Evolutionary conservation across 2,329 filamentous ascomycete species (phyloP).

Genomic region (Aureobasidium sp.): DNA sequence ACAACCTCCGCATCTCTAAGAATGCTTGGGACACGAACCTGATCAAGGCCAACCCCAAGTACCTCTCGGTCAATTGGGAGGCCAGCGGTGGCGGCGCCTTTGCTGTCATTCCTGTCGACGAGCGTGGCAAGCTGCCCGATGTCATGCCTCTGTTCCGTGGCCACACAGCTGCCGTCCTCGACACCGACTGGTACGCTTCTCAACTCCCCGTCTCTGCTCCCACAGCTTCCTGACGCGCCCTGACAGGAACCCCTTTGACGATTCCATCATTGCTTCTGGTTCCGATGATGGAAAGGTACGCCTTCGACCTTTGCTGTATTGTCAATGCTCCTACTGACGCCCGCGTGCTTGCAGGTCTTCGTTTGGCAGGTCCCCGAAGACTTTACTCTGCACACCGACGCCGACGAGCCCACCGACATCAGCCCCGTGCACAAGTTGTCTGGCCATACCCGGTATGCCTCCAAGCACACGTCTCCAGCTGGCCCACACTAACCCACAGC

Average conservation of each 20-base stretch:
- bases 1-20: conserved; percentile 92
- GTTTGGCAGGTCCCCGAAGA: conserved; percentile 89
- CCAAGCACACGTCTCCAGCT: background rate
- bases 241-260: conserved; percentile 87
- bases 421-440: conserved; percentile 71
- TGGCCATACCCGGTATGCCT: conserved; percentile 72
- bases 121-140: conserved; percentile 86
- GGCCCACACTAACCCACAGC: conserved; percentile 24
- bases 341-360: conserved; percentile 52
- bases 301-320: background rate
- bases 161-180: conserved; percentile 89
- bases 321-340: background rate
- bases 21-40: conserved; percentile 99
- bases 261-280: conserved; percentile 82
- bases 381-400: conserved; percentile 78
- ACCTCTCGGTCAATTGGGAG: conserved; percentile 98
- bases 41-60: conserved; percentile 95
- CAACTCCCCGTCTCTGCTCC: background rate
- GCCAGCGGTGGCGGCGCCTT: conserved; percentile 92
- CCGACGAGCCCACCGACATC: conserved; percentile 76
- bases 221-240: conserved; percentile 17
- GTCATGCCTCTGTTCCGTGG: conserved; percentile 91
- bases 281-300: conserved; percentile 86
- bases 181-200: conserved; percentile 79
- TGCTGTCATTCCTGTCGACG: conserved; percentile 84